Evolutionary conservation across 2,329 filamentous ascomycete species (phyloP), one percentile per base, ranked within the genome.

Genomic region (Ceratocystis papillata): DNA sequence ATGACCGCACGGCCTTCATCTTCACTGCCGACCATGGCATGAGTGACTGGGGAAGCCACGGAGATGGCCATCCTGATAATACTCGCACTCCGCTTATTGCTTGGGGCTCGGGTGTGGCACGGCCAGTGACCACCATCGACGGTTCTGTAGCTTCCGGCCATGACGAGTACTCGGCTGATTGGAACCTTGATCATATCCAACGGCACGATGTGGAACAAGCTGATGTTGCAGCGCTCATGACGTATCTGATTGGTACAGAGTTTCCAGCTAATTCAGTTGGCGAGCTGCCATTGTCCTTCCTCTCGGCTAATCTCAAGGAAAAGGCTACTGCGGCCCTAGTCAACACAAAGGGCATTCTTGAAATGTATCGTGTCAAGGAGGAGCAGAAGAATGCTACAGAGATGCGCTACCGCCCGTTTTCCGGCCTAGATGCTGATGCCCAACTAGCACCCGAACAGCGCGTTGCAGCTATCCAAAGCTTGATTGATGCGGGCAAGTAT

Each of bases 21-120:
- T 99, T 99, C 73, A 99, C 95, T 1, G 94, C 94, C 6, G 94
- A 99, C 73, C 94, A 99, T 75, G 94, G 94, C 20, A 99, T 99
- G 94, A 97, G 90, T 73, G 94, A 99, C 75, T 96, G 89, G 87
- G 94, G 95, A n/a, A 97, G 92, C 71, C 95, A 99, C 74, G 95
- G 95, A 46, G 94, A 99, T 74, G 94, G 94, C 6, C 92, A 99
- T 75, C 94, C 94, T 0, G 89, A 99, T 75, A 99, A 97, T 72
- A 99, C 94, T 2, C 84, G 94, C 63, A 99, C 94, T 0, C 94
- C 94, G 0, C 79, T 99, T 41, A 89, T 99, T 70, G 86, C 83
- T 2, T 99, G 94, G 94, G 94, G 94, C 10, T 90, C 94, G 65
- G 94, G 94, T 7, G 84, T 97, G 48, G 90, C 91, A 2, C 82